A percentile compares a stretch with the other conserved stretches of the same genome.
phyloP scores from a whole-genome alignment of 2,329 filamentous ascomycete genomes.

The Diaporthe citriasiana region DNA sequence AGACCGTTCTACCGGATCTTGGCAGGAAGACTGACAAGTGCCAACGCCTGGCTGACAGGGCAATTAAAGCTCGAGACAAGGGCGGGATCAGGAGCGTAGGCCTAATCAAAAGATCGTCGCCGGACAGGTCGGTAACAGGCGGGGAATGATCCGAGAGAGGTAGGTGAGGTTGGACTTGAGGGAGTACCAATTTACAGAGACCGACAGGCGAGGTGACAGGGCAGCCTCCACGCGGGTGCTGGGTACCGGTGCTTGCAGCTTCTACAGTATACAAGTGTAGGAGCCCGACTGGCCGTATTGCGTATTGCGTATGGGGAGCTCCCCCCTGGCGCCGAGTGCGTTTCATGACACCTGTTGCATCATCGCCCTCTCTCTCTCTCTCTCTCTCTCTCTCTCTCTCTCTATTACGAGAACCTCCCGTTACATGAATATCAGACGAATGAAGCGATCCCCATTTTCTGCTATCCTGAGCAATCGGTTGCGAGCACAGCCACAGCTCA shows the following conservation, averaged over 20 bases:
- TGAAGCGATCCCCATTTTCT: background rate
- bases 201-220: background rate
- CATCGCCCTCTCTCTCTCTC: background rate
- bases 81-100: constrained; percentile 19
- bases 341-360: constrained; percentile 38
- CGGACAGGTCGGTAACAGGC: constrained; percentile 32
- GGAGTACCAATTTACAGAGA: constrained; percentile 29
- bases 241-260: constrained; percentile 7
- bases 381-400: no score
- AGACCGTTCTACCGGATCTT: constrained; percentile 24
- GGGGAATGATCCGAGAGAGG: constrained; percentile 27
- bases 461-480: background rate
- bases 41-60: constrained; percentile 10
- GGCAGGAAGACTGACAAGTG: constrained; percentile 18
- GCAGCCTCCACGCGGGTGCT: background rate
- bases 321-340: constrained; percentile 20
- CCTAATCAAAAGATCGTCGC: constrained; percentile 5
- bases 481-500: constrained; percentile 20
- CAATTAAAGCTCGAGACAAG: constrained; percentile 25
- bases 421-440: constrained; percentile 35
- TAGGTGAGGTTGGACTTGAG: constrained; percentile 24
- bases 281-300: background rate
- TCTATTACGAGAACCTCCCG: background rate
- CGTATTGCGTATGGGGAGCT: constrained; percentile 18
- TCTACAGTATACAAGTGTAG: no score